Evolutionary conservation across 257 asterid genomes (phyloP).

Genomic region (Nicotiana sylvestris): DNA sequence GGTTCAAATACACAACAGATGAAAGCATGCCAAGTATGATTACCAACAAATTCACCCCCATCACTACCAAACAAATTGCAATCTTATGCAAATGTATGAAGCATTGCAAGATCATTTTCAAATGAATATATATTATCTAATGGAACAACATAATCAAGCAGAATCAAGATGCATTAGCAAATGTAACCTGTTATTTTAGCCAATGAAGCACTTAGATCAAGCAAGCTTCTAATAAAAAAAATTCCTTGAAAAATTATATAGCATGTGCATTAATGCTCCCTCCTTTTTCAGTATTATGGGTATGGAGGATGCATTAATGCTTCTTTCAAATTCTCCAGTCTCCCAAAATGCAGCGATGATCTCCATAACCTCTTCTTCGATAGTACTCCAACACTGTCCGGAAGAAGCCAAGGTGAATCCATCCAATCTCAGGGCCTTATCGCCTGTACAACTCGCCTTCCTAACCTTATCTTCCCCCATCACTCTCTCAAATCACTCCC

Average conservation of each 20-base stretch:
- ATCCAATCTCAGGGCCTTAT: no score
- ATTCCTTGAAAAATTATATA: background rate
- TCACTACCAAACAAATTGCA: background rate
- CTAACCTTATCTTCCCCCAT: no score
- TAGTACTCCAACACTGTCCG: no score
- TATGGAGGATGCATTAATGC: no score
- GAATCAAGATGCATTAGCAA: background rate
- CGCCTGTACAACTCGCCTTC: no score
- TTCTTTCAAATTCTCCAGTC: no score
- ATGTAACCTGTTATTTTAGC: background rate
- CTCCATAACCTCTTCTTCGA: no score
- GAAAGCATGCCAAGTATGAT: slow-evolving; percentile 8
- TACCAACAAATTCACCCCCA: background rate
- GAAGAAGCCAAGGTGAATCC: no score
- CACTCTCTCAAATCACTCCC: no score
- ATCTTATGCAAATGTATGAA: background rate
- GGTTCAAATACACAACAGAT: background rate
- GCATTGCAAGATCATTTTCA: background rate
- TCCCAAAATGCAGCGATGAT: no score
- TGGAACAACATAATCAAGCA: background rate
- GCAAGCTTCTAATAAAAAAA: background rate
- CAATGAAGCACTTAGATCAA: background rate
- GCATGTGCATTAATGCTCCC: background rate
- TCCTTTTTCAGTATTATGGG: no score
- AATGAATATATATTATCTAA: background rate